phyloP scores from a whole-genome alignment of 306 rosid genomes.

The Myrica gale region DNA sequence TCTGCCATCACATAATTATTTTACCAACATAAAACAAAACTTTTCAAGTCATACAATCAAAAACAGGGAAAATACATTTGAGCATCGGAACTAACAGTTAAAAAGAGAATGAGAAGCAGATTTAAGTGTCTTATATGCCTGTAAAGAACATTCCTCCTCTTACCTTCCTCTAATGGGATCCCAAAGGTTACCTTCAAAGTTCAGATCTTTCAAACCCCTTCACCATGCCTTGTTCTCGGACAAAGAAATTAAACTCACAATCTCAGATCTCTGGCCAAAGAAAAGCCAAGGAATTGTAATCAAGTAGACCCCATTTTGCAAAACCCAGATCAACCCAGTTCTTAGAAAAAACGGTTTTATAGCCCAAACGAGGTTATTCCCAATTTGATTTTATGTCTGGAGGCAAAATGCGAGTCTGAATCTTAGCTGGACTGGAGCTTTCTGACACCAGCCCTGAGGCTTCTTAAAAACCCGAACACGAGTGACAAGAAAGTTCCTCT shows the following conservation, averaged over 20 bases:
- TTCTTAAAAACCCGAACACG: slow-evolving; percentile 21
- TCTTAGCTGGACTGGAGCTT: slow-evolving; percentile 74
- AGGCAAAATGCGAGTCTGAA: slow-evolving; percentile 51
- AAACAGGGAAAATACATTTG: background rate
- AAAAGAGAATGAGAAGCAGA: background rate
- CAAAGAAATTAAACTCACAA: slow-evolving; percentile 22
- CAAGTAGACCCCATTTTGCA: background rate
- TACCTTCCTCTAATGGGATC: slow-evolving; percentile 32
- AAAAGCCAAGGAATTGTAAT: slow-evolving; percentile 15
- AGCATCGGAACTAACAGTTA: background rate
- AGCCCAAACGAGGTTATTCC: slow-evolving; percentile 10
- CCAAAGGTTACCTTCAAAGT: slow-evolving; percentile 36
- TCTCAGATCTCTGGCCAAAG: slow-evolving; percentile 48
- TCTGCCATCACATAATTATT: background rate
- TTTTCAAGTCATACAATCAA: background rate
- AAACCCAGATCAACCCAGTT: slow-evolving; percentile 31
- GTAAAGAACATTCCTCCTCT: background rate
- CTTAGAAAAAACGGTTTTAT: slow-evolving; percentile 35
- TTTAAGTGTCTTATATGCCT: background rate
- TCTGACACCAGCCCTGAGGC: slow-evolving; percentile 39
- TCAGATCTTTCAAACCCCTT: slow-evolving; percentile 62
- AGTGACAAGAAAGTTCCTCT: slow-evolving; percentile 28
- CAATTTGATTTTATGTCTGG: slow-evolving; percentile 14
- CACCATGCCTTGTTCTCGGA: slow-evolving; percentile 33
- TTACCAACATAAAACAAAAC: slow-evolving; percentile 19